Conservation (phyloP, 2,329 filamentous ascomycete genomes). For the Aspergillus viridinutans region DNA sequence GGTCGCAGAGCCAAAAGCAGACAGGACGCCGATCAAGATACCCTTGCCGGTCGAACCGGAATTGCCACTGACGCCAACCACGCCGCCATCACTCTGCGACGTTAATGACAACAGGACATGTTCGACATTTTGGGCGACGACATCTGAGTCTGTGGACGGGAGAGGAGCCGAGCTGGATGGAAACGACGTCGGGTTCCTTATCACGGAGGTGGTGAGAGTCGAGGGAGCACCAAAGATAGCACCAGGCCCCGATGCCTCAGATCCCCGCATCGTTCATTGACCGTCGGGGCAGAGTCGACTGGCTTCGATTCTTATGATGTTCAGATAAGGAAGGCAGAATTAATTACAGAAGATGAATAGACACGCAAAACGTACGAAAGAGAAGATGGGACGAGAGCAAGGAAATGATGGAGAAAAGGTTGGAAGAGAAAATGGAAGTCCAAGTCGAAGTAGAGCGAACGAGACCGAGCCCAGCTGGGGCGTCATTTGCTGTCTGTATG, state of each 20-base stretch:
- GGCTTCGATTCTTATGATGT: not conserved
- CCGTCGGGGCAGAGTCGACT: not conserved
- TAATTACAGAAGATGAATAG: not conserved
- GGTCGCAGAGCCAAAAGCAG: slow-evolving; percentile 86
- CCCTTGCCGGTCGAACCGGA: slow-evolving; percentile 63
- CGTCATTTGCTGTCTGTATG: not conserved
- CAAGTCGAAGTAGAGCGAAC: slow-evolving; percentile 6
- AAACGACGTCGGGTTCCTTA: slow-evolving; percentile 26
- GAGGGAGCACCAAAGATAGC: slow-evolving; percentile 32
- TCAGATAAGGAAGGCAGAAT: slow-evolving; percentile 1
- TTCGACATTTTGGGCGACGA: slow-evolving; percentile 36
- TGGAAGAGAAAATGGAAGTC: not conserved
- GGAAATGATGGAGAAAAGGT: not conserved
- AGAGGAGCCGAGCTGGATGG: slow-evolving; percentile 17
- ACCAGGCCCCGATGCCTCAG: slow-evolving; percentile 36
- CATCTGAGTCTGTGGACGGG: slow-evolving; percentile 11
- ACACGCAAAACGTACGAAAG: not conserved
- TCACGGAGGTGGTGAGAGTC: slow-evolving; percentile 29
- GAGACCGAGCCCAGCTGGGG: slow-evolving; percentile 1
- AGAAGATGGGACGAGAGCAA: not conserved
- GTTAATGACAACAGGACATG: slow-evolving; percentile 25
- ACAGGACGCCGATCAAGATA: slow-evolving; percentile 90
- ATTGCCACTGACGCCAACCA: slow-evolving; percentile 35
- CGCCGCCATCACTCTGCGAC: slow-evolving; percentile 19
- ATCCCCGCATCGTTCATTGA: slow-evolving; percentile 38